These are phyloP conservation scores for Xylariaceae sp. DNA, from an alignment of 2,329 filamentous ascomycete genomes.

Conservation along the genomic window DNA sequence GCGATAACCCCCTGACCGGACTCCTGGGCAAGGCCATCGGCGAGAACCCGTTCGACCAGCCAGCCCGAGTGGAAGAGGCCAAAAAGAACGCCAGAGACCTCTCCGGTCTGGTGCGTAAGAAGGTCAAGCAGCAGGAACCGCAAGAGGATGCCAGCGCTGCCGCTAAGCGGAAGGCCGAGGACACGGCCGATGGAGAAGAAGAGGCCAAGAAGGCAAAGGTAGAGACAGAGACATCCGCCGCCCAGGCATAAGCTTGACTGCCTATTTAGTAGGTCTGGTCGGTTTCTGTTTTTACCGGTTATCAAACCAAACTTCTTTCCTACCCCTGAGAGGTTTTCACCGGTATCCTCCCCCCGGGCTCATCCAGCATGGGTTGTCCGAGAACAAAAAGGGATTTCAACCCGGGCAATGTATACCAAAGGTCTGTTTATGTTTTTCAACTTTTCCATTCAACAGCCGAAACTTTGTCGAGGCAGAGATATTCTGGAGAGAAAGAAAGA, in stretches of 20 bases:
- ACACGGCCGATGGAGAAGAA: constrained; percentile 7
- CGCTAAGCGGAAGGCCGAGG: constrained; percentile 30
- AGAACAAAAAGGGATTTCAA: no score
- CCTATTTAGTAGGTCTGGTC: no score
- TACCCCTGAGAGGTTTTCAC: no score
- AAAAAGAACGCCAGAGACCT: constrained; percentile 71
- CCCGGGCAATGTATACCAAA: no score
- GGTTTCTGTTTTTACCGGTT: no score
- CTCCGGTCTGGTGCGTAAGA: constrained; percentile 67
- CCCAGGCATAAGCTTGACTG: constrained; percentile 1
- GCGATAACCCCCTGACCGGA: constrained; percentile 47
- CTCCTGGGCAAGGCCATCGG: constrained; percentile 60
- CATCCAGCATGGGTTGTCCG: no score
- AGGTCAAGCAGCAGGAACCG: constrained; percentile 40
- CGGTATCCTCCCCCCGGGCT: no score
- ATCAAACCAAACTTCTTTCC: no score
- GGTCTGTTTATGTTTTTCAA: no score
- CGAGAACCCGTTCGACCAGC: constrained; percentile 54
- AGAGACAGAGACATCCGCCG: constrained; percentile 3
- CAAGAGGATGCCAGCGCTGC: constrained; percentile 33
- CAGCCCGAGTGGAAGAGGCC: constrained; percentile 64
- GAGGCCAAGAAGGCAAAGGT: constrained; percentile 11
- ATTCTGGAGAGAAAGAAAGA: no score
- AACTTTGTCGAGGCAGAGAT: no score
- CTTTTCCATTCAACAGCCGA: no score